A percentile compares a stretch with the other conserved stretches of the same genome.
These are phyloP conservation scores for Jimgerdemannia lactiflua DNA, from an alignment of 192 early-diverging fungal genomes.

Conservation along the genomic window DNA sequence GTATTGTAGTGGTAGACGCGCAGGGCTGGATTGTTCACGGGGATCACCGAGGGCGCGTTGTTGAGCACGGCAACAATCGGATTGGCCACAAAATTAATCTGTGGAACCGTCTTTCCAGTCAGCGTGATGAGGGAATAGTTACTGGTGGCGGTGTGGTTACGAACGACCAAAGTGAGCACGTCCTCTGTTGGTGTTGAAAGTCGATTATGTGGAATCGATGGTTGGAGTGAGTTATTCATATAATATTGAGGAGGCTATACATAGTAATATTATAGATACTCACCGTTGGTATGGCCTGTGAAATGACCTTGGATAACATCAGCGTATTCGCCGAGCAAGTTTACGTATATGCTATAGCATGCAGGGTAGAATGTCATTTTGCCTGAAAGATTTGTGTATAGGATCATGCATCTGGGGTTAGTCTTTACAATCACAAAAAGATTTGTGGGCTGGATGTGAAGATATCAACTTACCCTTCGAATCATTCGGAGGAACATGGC, in stretches of 20 bases:
- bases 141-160: not conserved
- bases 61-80: conserved; percentile 16
- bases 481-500: conserved; percentile 24
- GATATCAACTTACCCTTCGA: too few species aligned
- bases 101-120: not conserved
- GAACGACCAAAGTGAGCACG: conserved; percentile 13
- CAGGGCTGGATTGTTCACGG: conserved; percentile 31
- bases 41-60: conserved; percentile 39
- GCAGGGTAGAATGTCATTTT: conserved; percentile 10
- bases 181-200: conserved; percentile 3
- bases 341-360: conserved; percentile 22
- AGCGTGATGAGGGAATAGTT: not conserved
- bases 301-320: conserved; percentile 38
- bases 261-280: not conserved
- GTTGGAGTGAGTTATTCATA: not conserved
- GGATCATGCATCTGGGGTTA: conserved; percentile 4
- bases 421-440: too few species aligned
- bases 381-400: not conserved
- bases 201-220: not conserved
- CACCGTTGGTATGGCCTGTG: conserved; percentile 36
- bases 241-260: not conserved
- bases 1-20: conserved; percentile 38
- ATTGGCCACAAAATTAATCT: not conserved
- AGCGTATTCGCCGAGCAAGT: conserved; percentile 30
- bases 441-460: too few species aligned